phyloP scores from a whole-genome alignment of 73 alveolate genomes.

The Tetrahymena elliotti region DNA sequence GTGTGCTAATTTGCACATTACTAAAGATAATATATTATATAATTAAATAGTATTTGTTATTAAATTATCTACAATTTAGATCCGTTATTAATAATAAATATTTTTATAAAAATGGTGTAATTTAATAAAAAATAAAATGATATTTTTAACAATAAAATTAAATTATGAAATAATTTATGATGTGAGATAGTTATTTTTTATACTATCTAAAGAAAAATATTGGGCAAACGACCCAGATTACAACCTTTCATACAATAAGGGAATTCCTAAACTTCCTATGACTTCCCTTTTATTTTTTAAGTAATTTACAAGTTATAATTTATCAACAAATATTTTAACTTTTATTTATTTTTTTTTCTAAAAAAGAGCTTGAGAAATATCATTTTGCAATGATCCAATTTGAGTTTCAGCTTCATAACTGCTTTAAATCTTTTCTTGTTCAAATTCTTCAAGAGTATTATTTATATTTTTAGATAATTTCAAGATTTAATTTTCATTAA shows the following conservation, averaged over 20 bases:
- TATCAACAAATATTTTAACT: not conserved
- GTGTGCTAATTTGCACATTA: not conserved
- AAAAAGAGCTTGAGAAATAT: not conserved
- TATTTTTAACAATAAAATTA: not conserved
- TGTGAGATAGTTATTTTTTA: not conserved
- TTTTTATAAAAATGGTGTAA: too few relatives aligned
- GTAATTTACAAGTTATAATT: not conserved
- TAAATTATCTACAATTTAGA: not conserved
- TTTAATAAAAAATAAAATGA: too few relatives aligned
- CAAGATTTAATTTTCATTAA: not conserved
- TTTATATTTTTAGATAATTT: not conserved
- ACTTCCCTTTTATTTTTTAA: not conserved
- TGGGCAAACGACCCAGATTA: not conserved
- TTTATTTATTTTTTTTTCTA: not conserved
- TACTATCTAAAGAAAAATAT: not conserved
- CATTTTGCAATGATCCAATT: too few relatives aligned
- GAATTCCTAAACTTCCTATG: not conserved
- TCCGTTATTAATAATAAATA: not conserved
- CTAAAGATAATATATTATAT: not conserved
- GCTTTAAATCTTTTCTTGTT: not conserved
- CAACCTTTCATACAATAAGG: not conserved
- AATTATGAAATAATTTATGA: not conserved
- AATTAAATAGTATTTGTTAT: not conserved
- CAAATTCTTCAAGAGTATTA: not conserved
- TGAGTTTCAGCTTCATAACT: not conserved